A percentile compares a stretch with the other conserved stretches of the same genome.
These are phyloP conservation scores for Phyllachora maydis DNA, from an alignment of 2,329 filamentous ascomycete genomes.

Conservation along the genomic window DNA sequence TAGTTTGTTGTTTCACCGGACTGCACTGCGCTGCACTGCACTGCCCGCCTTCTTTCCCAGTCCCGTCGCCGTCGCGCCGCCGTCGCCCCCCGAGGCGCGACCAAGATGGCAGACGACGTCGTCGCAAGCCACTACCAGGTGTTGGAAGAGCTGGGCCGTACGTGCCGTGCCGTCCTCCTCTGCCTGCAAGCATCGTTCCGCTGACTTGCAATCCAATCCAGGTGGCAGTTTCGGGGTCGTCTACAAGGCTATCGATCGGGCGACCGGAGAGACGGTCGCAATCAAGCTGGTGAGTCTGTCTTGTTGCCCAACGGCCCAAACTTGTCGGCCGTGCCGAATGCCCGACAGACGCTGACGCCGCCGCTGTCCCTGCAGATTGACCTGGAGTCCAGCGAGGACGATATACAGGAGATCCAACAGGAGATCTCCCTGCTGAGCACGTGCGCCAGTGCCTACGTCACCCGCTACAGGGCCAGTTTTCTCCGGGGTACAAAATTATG, in stretches of 20 bases:
- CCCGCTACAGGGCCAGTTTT: constrained; percentile 91
- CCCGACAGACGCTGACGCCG: constrained; percentile 1
- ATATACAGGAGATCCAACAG: constrained; percentile 94
- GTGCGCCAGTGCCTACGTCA: constrained; percentile 83
- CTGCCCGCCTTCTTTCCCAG: no score
- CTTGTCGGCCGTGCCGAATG: background rate
- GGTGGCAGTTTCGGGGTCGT: constrained; percentile 92
- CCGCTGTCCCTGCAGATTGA: constrained; percentile 51
- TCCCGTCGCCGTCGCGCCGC: no score
- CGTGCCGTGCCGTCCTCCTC: constrained; percentile 15
- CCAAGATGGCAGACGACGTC: no score
- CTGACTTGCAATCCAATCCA: constrained; percentile 15
- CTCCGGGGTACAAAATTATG: constrained; percentile 91
- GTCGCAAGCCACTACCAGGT: constrained; percentile 84
- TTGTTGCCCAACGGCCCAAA: background rate
- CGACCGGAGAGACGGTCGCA: constrained; percentile 80
- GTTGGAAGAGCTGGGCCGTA: constrained; percentile 88
- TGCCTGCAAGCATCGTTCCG: constrained; percentile 1
- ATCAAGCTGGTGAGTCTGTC: constrained; percentile 67
- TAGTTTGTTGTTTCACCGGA: no score
- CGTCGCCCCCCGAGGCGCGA: no score
- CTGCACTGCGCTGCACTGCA: no score
- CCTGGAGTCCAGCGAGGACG: constrained; percentile 94
- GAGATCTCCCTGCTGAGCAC: constrained; percentile 92
- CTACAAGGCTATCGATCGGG: constrained; percentile 85